phyloP scores from a whole-genome alignment of 1,284 basidiomycete species.

The Wolfiporia cocos region DNA sequence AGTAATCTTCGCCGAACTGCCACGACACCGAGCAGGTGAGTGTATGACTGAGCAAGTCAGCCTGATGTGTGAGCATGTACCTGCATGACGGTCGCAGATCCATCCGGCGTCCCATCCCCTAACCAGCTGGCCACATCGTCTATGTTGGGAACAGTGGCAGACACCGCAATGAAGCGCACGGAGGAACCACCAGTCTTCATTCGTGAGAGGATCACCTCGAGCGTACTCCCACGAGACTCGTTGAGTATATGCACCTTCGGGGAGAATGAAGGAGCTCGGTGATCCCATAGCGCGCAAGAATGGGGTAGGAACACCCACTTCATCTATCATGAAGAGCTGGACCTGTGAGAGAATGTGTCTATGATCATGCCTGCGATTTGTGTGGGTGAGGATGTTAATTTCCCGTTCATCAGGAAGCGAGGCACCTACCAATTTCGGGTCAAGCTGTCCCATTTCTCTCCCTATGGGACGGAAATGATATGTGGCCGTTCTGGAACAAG shows the following conservation, averaged over 20 bases:
- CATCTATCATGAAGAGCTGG: slow-evolving; percentile 84
- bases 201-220: slow-evolving; percentile 92
- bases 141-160: slow-evolving; percentile 93
- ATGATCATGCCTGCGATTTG: slow-evolving; percentile 55
- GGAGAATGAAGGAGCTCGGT: too few species aligned
- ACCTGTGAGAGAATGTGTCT: slow-evolving; percentile 61
- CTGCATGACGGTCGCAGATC: slow-evolving; percentile 67
- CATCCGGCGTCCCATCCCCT: slow-evolving; percentile 38
- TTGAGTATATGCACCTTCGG: slow-evolving; percentile 86
- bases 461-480: too few species aligned
- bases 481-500: too few species aligned
- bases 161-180: slow-evolving; percentile 84
- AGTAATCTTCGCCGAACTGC: slow-evolving; percentile 88
- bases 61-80: slow-evolving; percentile 37
- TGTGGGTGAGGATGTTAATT: too few species aligned
- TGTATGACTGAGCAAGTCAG: not conserved
- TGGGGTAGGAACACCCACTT: slow-evolving; percentile 59
- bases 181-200: slow-evolving; percentile 74
- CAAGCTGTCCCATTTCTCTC: slow-evolving; percentile 93
- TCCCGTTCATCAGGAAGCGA: too few species aligned
- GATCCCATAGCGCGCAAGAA: too few species aligned
- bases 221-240: slow-evolving; percentile 82
- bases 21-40: not conserved
- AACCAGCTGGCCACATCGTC: slow-evolving; percentile 90
- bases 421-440: slow-evolving; percentile 76